Conservation (phyloP, 345 rosid species). For the Cardamine resedifolia region DNA sequence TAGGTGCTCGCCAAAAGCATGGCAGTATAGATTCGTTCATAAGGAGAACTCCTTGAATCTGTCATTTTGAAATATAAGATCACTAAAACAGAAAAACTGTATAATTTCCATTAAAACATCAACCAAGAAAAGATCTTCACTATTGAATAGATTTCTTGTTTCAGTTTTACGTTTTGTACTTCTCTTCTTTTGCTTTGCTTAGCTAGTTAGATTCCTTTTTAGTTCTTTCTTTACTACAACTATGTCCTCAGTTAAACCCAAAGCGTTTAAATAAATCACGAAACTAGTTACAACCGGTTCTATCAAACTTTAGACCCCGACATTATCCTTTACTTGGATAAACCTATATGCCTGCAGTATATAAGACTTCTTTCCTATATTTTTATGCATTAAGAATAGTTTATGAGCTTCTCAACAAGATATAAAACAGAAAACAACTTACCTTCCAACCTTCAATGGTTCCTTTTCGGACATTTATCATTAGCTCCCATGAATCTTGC, state of each 20-base stretch:
- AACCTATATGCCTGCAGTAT: not conserved
- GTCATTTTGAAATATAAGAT: conserved; percentile 29
- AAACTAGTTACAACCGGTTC: not conserved
- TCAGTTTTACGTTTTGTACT: not conserved
- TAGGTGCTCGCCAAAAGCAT: conserved; percentile 97
- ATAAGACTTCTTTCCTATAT: not conserved
- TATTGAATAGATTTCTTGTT: not conserved
- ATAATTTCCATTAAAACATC: not conserved
- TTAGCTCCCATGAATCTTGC: conserved; percentile 69
- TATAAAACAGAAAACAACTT: conserved; percentile 13
- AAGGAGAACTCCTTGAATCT: conserved; percentile 73
- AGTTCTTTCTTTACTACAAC: not conserved
- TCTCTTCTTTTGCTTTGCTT: not conserved
- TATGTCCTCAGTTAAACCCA: not conserved
- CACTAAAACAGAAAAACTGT: not conserved
- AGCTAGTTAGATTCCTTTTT: not conserved
- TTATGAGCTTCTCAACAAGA: conserved; percentile 11
- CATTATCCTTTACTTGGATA: not conserved
- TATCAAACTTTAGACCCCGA: not conserved
- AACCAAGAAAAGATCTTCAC: conserved; percentile 11
- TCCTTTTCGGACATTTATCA: conserved; percentile 58
- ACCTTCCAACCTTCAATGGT: conserved; percentile 88
- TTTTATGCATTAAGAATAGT: not conserved
- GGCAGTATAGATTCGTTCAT: conserved; percentile 75
- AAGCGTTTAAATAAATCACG: not conserved